Evolutionary conservation across 2,329 filamentous ascomycete genomes (phyloP), one percentile per base, ranked within the genome.

Genomic region (Beauveria sp.): DNA sequence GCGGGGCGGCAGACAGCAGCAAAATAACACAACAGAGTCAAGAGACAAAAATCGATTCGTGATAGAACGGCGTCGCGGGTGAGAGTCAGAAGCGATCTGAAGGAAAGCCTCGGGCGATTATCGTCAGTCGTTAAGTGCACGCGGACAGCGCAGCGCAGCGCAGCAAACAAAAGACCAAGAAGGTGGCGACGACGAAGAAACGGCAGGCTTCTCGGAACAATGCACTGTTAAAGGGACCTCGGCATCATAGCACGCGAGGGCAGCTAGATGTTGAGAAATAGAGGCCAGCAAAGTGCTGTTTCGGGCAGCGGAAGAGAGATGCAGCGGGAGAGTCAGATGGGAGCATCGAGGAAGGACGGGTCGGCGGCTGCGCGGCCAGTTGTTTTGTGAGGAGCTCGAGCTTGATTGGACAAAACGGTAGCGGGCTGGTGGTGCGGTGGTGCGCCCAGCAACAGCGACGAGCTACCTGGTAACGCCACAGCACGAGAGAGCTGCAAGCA

Each of bases 71-170:
- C 18, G 34, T 51, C 56, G 56, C 22, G 16, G 53, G 40, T 34
- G 28, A 3, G 22, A 34, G 20, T 20, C 43, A 16, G 28, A 34
- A 24, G 40, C 45, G 18, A 43, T 24, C 20, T 7, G 42, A 51
- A 16, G 10, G 22, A 20, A 24, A 38, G 26, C 10, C 38, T 38
- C 28, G 6, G 55, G 49, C n/a, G 38, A n/a, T 53, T 43, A 43
- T 46, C 57, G 57, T 60, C 49, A 24, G 49, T 48, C 49, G 58
- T 60, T 42, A 53, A 60, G n/a, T 34, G 58, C 58, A 60, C 49
- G 58, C 58, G 58, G 38, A 60, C 51, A 50, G 46, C 54, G 26
- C 46, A 52, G 46, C 54, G 26, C 46, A 52, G n/a, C 38, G 34
- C 43, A 54, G 42, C 45, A 52, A 51, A 56, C 26, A 61, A 49